These are phyloP conservation scores for Musa acuminata DNA, from an alignment of 176 grass and related monocot genomes.

Conservation along the genomic window DNA sequence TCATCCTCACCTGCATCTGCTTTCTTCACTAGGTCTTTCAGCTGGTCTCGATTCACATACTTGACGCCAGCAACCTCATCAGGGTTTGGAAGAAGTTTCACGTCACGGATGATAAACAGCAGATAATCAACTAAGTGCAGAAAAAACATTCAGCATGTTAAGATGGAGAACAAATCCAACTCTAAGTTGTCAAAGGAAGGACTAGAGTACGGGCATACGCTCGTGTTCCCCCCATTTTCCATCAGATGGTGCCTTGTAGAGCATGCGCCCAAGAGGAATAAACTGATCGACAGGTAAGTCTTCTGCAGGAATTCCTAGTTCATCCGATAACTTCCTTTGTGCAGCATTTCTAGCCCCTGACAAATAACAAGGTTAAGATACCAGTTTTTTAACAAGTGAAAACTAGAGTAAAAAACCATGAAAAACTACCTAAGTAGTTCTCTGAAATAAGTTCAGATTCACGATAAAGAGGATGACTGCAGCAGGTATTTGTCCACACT, in stretches of 20 bases:
- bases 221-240: constrained; percentile 97
- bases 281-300: constrained; percentile 81
- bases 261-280: constrained; percentile 76
- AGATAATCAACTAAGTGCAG: constrained; percentile 64
- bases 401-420: neutral
- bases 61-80: constrained; percentile 74
- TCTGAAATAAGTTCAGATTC: constrained; percentile 93
- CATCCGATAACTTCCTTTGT: constrained; percentile 86
- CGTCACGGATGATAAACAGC: constrained; percentile 64
- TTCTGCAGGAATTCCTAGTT: constrained; percentile 70
- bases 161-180: neutral
- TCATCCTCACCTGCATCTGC: constrained; percentile 64
- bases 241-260: constrained; percentile 91
- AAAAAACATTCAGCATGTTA: constrained; percentile 11
- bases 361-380: neutral
- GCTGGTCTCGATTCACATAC: constrained; percentile 60
- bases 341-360: constrained; percentile 86
- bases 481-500: constrained; percentile 96
- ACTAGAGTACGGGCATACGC: constrained; percentile 28
- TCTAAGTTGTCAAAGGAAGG: constrained; percentile 31
- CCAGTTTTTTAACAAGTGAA: neutral
- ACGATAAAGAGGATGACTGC: constrained; percentile 94
- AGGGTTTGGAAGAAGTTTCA: constrained; percentile 64
- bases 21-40: constrained; percentile 65
- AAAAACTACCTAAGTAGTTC: constrained; percentile 56